Conservation (phyloP, 495 filamentous ascomycete genomes). For the Penicillium coffeae region DNA sequence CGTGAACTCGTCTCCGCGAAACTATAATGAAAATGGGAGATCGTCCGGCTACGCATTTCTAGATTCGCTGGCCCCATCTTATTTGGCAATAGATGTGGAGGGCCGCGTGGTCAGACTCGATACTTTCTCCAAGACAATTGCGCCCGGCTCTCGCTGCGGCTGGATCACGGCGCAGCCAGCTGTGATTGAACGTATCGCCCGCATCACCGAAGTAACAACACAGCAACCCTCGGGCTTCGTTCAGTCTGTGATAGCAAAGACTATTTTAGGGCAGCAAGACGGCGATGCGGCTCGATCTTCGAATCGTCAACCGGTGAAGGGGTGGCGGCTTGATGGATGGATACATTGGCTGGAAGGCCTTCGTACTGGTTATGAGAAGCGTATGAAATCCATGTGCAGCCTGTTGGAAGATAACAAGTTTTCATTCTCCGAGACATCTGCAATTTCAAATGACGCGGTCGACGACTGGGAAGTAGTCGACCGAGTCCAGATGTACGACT, state of each 20-base stretch:
- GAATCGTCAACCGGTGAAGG: constrained; percentile 33
- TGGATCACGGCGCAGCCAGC: constrained; percentile 80
- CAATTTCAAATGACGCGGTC: constrained; percentile 29
- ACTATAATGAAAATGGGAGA: constrained; percentile 44
- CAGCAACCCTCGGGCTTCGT: constrained; percentile 87
- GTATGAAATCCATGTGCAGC: constrained; percentile 73
- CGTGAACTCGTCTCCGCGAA: constrained; percentile 22
- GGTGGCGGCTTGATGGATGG: constrained; percentile 85
- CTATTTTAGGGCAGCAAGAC: constrained; percentile 65
- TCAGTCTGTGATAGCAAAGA: constrained; percentile 72
- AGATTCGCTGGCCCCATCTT: constrained; percentile 77
- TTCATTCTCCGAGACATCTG: constrained; percentile 44
- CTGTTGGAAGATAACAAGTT: constrained; percentile 63
- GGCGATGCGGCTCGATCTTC: constrained; percentile 19
- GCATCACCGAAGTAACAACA: constrained; percentile 70
- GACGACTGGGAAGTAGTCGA: constrained; percentile 67
- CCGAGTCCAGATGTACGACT: constrained; percentile 66
- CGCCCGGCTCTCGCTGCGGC: constrained; percentile 70
- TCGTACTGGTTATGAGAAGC: constrained; percentile 72
- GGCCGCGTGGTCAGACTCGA: constrained; percentile 85
- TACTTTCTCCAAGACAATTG: constrained; percentile 78
- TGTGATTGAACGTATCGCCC: constrained; percentile 67
- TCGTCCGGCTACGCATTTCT: constrained; percentile 74
- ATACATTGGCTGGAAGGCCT: constrained; percentile 84
- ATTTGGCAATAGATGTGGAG: constrained; percentile 72